Evolutionary conservation across 2,329 filamentous ascomycete genomes (phyloP).

Genomic region (Coleophoma eucalyptorum): DNA sequence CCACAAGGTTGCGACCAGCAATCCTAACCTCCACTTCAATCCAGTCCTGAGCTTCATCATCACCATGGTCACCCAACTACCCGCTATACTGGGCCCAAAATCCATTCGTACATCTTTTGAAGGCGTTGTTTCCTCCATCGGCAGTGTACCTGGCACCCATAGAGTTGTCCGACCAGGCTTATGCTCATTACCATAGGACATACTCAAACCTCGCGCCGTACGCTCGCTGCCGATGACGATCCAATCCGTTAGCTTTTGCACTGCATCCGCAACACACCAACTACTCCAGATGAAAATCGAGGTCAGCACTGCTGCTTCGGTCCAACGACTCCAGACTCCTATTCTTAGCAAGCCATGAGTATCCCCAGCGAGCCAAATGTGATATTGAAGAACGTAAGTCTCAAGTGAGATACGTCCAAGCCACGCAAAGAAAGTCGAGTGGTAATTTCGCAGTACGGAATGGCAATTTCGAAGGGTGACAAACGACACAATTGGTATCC

Average conservation of each 20-base stretch:
- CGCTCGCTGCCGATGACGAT: constrained; percentile 23
- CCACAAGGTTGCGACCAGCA: constrained; percentile 10
- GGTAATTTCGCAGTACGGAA: constrained; percentile 33
- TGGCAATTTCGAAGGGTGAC: constrained; percentile 48
- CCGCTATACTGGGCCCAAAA: constrained; percentile 1
- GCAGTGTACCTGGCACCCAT: not conserved
- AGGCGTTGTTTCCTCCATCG: not conserved
- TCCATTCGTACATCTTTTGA: not conserved
- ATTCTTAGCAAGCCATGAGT: constrained; percentile 44
- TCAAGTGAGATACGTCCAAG: constrained; percentile 55
- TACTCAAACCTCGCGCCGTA: not conserved
- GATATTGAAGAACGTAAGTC: constrained; percentile 56
- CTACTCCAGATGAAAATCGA: constrained; percentile 38
- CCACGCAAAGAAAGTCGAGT: constrained; percentile 45
- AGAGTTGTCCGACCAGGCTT: not conserved
- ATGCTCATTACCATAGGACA: not conserved
- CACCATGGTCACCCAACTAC: constrained; percentile 5
- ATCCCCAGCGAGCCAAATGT: constrained; percentile 58
- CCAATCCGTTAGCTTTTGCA: constrained; percentile 32
- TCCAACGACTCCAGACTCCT: constrained; percentile 25
- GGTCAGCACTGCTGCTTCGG: constrained; percentile 35
- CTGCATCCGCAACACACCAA: constrained; percentile 32
- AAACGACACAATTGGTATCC: constrained; percentile 49
- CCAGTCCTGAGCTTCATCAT: constrained; percentile 1
- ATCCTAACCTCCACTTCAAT: constrained; percentile 4